Evolutionary conservation across 495 filamentous ascomycete genomes (phyloP), one percentile per base, ranked within the genome.

Genomic region (Neurospora sp.): DNA sequence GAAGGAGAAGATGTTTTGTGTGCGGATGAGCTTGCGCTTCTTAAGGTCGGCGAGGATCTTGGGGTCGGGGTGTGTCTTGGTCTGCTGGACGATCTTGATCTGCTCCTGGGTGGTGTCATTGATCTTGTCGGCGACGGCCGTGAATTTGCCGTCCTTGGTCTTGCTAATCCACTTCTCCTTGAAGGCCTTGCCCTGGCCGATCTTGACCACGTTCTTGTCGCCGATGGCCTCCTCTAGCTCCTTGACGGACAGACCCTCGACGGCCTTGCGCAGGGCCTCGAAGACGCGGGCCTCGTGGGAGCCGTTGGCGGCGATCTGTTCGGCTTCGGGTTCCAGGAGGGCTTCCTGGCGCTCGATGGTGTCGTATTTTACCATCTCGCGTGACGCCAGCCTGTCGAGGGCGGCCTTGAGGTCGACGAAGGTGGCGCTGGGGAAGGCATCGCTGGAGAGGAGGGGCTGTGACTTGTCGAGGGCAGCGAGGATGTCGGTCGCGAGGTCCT

Each of bases 201-300:
- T 84, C 82, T 94, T 97, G 72, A 92, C 90, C 69, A 90, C 89
- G n/a, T 90, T 91, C 83, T 92, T 92, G 76, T 93, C 93, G 66
- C 96, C 93, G 76, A 93, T 88, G 15, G 84, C 86, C 78, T 84
- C 84, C 82, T 89, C 87, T 74, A 97, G 84, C 73, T 98, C 94
- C 75, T 88, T 85, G 73, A 97, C 90, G 78, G 91, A 91, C 76
- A 96, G 84, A 40, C 96, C 91, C 72, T 92, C 91, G 74, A 97
- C 80, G 42, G 92, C 91, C 73, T 89, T 86, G 75, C 89, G 86
- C 21, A 98, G 88, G 5, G 92, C 94, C 74, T 94, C 89, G 82
- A 97, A 99, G 70, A 99, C 94, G 77, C 93, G 94, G 72, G 92
- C 95, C 82, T 99, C 96, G 83, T 97, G 95, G 77, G 92, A 96